Percentiles rank a stretch among this genome's conserved stretches.
Evolutionary conservation across 768 basidiomycete genomes (phyloP).

Genomic region (Auricularia heimuer): DNA sequence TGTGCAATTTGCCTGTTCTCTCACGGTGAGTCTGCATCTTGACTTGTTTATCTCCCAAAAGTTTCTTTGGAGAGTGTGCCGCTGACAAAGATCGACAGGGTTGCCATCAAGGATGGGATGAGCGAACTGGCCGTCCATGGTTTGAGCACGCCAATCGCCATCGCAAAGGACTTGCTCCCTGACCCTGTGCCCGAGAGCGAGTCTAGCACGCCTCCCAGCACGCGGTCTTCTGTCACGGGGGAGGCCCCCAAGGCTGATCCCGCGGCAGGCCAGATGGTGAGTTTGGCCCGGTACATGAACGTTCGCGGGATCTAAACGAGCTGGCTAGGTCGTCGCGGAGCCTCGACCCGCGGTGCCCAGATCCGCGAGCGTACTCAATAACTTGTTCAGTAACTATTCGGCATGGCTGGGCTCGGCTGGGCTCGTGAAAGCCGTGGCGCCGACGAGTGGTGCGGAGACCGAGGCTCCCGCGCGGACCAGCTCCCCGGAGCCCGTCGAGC

Average conservation of each 20-base stretch:
- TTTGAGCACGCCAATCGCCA: neutral
- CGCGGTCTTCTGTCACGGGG: neutral
- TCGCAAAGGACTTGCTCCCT: conserved; percentile 3
- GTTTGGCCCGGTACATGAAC: neutral
- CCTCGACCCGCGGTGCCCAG: neutral
- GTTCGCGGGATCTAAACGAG: neutral
- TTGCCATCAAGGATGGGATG: neutral
- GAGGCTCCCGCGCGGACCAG: neutral
- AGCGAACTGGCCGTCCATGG: neutral
- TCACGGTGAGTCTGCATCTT: conserved; percentile 41
- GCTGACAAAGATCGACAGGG: neutral
- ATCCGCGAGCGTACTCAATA: neutral
- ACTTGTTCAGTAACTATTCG: neutral
- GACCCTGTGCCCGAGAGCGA: neutral
- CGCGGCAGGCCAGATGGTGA: neutral
- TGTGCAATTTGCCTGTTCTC: conserved; percentile 54
- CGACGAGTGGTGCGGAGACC: neutral
- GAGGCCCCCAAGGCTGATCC: neutral
- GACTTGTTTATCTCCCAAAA: neutral
- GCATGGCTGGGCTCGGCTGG: neutral
- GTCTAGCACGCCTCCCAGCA: neutral
- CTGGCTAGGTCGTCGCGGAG: neutral
- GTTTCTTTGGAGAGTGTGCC: neutral
- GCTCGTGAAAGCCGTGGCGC: neutral
- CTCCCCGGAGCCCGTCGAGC: neutral